Base-by-base conservation (phyloP, 495 filamentous ascomycete genomes). In the Annulohypoxylon nitens region DNA sequence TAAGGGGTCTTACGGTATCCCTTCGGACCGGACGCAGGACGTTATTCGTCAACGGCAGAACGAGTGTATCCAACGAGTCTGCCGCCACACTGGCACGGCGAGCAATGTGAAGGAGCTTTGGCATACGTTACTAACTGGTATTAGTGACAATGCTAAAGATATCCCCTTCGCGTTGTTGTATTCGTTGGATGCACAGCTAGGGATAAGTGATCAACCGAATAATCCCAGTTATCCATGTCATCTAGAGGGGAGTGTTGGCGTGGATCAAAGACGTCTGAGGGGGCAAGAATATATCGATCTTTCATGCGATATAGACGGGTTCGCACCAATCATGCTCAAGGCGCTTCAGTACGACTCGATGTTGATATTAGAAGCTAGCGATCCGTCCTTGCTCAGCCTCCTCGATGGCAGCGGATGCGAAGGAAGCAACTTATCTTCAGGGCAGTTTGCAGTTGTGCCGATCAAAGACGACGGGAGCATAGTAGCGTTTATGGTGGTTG, bases 91-190 rank as follows among this genome's bases (percentile, higher is more conserved):
- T 4, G 87, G 86, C 9, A 80, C 83, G 7, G 89, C 88, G n/a
- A 80, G 82, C 48, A 85, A 89, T 51, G 81, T 89, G n/a, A 86
- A 83, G 67, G 81, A 80, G 16, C 87, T 89, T 67, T 90, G 88
- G 88, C 59, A 61, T 7, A 78, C 84, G 34, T 80, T 87, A 5
- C 76, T 90, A 10, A 81, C 79, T 3, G 84, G 82, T 0, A 77
- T 90, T 6, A 80, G 81, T 30, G 82, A 82, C 43, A 87, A 89
- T 76, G 54, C 54, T 43, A 84, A 86, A 62, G 89, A 91, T 63
- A 81, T 87, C 8, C 89, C 89, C 1, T 85, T 91, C 69, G 86
- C 85, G 10, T 76, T 90, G 18, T 74, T 91, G 3, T 91, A 91
- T 68, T 86, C 84, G 0, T 81, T 90, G 2, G 78, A 83, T 25